These are phyloP conservation scores for Metschnikowia kunwiensis DNA, from an alignment of 805 yeast species.

Conservation along the genomic window DNA sequence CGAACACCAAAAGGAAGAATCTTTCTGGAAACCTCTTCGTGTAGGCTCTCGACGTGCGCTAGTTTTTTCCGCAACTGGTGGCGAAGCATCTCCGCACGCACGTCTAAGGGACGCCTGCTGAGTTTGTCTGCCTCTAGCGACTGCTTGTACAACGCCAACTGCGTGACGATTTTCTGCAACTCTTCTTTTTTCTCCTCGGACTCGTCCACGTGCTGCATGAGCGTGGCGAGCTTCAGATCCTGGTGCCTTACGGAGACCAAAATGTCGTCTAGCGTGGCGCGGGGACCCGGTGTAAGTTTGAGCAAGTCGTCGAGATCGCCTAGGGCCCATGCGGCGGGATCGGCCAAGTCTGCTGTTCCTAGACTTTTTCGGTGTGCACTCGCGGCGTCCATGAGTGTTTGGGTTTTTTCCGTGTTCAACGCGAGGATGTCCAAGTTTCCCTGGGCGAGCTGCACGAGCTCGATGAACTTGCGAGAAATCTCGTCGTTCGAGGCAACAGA, in stretches of 20 bases:
- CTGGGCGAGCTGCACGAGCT: slow-evolving; percentile 25
- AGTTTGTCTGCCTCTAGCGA: slow-evolving; percentile 12
- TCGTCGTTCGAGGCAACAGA: slow-evolving; percentile 7
- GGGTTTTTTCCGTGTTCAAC: slow-evolving; percentile 19
- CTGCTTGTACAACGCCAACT: slow-evolving; percentile 21
- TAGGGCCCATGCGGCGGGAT: slow-evolving; percentile 17
- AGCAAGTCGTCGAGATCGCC: slow-evolving; percentile 16
- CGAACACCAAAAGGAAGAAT: slow-evolving; percentile 36
- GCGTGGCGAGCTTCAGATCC: slow-evolving; percentile 7
- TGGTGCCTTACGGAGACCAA: slow-evolving; percentile 3
- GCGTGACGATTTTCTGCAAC: slow-evolving; percentile 28
- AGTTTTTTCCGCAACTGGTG: slow-evolving; percentile 27
- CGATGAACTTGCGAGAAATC: slow-evolving; percentile 18
- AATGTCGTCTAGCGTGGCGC: not conserved
- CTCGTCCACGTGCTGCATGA: slow-evolving; percentile 16
- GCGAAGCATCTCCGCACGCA: slow-evolving; percentile 26
- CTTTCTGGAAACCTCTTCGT: slow-evolving; percentile 22
- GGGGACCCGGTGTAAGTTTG: slow-evolving; percentile 1
- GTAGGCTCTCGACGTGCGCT: slow-evolving; percentile 21
- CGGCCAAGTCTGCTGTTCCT: slow-evolving; percentile 11
- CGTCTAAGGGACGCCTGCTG: slow-evolving; percentile 30
- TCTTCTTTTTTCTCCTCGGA: slow-evolving; percentile 18
- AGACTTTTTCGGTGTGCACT: slow-evolving; percentile 2
- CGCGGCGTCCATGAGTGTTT: slow-evolving; percentile 14
- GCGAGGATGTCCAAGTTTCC: slow-evolving; percentile 26